These are phyloP conservation scores for Avena sativa DNA, from an alignment of 176 grass and related monocot genomes.

Conservation along the genomic window DNA sequence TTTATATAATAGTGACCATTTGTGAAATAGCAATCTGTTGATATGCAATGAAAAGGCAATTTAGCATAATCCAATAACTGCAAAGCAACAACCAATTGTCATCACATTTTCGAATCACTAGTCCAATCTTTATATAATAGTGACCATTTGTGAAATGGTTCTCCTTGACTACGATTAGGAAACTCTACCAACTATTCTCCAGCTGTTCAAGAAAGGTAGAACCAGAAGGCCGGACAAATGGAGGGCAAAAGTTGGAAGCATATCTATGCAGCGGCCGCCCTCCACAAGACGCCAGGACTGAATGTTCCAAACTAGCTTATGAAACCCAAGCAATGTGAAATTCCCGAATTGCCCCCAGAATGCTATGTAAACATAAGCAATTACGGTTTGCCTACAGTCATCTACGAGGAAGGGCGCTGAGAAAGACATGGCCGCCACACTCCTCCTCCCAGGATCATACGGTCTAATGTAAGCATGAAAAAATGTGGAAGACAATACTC, in stretches of 20 bases:
- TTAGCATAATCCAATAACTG: constrained; percentile 4
- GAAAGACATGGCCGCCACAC: constrained; percentile 46
- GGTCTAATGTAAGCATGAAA: constrained; percentile 30
- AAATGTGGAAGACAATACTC: constrained; percentile 1
- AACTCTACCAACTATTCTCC: not conserved
- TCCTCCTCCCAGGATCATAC: constrained; percentile 31
- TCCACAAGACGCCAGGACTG: constrained; percentile 35
- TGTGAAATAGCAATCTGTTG: constrained; percentile 74
- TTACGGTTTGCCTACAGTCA: constrained; percentile 28
- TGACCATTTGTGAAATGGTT: not conserved
- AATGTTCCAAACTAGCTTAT: constrained; percentile 44
- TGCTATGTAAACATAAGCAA: constrained; percentile 4
- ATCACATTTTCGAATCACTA: not conserved
- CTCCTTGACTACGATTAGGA: not conserved
- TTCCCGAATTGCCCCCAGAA: constrained; percentile 50
- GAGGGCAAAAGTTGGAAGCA: constrained; percentile 41
- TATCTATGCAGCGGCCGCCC: constrained; percentile 22
- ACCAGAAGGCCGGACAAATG: constrained; percentile 22
- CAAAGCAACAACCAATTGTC: not conserved
- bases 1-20: not conserved
- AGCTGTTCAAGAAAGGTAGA: constrained; percentile 18
- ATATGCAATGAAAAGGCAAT: constrained; percentile 10
- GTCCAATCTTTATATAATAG: not conserved
- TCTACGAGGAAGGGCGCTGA: not conserved
- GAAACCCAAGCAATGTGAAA: constrained; percentile 49